Conservation (phyloP, 1,139 yeast genomes). For the Cylindricascospora bacillispora region DNA sequence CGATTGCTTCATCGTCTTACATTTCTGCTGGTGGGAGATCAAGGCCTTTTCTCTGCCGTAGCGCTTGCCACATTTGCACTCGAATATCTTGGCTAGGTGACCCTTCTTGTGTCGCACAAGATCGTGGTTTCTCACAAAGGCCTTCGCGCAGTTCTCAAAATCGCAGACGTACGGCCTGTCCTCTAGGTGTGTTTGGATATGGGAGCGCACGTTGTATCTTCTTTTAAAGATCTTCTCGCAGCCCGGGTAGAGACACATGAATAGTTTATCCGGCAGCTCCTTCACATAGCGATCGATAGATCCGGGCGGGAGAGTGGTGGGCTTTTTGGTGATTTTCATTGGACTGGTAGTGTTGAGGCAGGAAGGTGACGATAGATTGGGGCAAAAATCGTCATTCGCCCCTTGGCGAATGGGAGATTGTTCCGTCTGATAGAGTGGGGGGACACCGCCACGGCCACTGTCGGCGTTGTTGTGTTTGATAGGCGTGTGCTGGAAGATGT, state of each 20-base stretch:
- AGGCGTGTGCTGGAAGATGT: slow-evolving; percentile 23
- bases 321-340: slow-evolving; percentile 26
- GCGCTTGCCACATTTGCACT: slow-evolving; percentile 83
- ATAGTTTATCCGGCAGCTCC: slow-evolving; percentile 40
- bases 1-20: no score
- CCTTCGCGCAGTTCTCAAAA: slow-evolving; percentile 47
- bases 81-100: slow-evolving; percentile 61
- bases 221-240: slow-evolving; percentile 82
- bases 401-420: no score
- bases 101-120: slow-evolving; percentile 80
- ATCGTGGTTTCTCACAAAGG: slow-evolving; percentile 83
- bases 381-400: no score
- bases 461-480: slow-evolving; percentile 10
- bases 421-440: background rate
- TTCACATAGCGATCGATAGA: slow-evolving; percentile 76
- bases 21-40: slow-evolving; percentile 67
- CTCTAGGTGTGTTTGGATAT: slow-evolving; percentile 88
- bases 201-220: slow-evolving; percentile 85
- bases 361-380: no score
- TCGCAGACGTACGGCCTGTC: slow-evolving; percentile 77
- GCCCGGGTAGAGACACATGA: slow-evolving; percentile 59
- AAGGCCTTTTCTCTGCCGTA: slow-evolving; percentile 84
- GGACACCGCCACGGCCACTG: background rate
- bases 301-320: slow-evolving; percentile 80
- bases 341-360: no score